A percentile compares a stretch with the other conserved stretches of the same genome.
These are phyloP conservation scores for Graphilbum fragrans DNA, from an alignment of 2,329 filamentous ascomycete genomes.

Conservation along the genomic window DNA sequence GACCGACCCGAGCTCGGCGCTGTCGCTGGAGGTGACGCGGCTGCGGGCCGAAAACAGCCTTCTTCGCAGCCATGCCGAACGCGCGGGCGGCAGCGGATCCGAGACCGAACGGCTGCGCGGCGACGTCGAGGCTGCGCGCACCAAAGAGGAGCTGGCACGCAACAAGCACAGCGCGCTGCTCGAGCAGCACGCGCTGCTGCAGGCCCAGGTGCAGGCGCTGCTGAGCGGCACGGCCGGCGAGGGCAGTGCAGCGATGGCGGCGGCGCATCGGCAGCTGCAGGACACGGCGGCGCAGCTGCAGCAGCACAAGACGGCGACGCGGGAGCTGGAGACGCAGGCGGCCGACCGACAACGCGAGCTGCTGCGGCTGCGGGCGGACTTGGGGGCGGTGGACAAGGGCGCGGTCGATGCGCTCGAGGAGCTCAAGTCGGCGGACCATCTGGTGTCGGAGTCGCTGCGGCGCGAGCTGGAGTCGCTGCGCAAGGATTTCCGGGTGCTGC, in stretches of 20 bases:
- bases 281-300: slow-evolving; percentile 34
- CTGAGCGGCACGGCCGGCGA: slow-evolving; percentile 37
- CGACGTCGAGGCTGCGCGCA: slow-evolving; percentile 42
- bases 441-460: slow-evolving; percentile 45
- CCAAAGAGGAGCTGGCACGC: slow-evolving; percentile 38
- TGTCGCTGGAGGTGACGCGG: slow-evolving; percentile 41
- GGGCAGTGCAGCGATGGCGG: slow-evolving; percentile 34
- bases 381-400: slow-evolving; percentile 42
- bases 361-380: slow-evolving; percentile 36
- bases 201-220: slow-evolving; percentile 45
- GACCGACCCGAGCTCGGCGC: slow-evolving; percentile 23
- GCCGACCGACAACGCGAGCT: slow-evolving; percentile 44
- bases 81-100: slow-evolving; percentile 36
- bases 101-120: slow-evolving; percentile 41
- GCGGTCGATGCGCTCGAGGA: slow-evolving; percentile 38
- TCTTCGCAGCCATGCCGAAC: slow-evolving; percentile 26
- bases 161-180: slow-evolving; percentile 42
- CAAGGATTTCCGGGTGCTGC: slow-evolving; percentile 34
- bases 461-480: slow-evolving; percentile 44
- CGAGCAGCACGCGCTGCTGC: slow-evolving; percentile 43
- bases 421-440: slow-evolving; percentile 45
- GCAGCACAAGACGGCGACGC: slow-evolving; percentile 27
- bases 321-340: slow-evolving; percentile 34
- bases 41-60: slow-evolving; percentile 50
- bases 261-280: slow-evolving; percentile 35